phyloP scores from a whole-genome alignment of 2,329 filamentous ascomycete genomes.

The Orbilia brochopaga region DNA sequence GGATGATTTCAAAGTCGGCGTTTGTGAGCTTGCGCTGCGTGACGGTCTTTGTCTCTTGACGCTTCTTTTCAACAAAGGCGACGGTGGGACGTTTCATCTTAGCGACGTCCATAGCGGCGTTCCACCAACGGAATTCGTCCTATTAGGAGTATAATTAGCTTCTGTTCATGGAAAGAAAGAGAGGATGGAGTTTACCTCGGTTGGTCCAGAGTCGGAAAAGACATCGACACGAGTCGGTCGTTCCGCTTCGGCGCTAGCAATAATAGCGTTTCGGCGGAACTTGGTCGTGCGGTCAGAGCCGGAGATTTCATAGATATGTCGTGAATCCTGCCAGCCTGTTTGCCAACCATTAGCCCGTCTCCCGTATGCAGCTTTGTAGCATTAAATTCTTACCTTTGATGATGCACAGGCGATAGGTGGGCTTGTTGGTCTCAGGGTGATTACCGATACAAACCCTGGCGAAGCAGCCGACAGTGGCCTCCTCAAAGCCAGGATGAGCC shows the following conservation, averaged over 20 bases:
- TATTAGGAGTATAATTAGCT: conserved; percentile 58
- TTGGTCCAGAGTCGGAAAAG: conserved; percentile 83
- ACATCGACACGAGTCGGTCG: conserved; percentile 73
- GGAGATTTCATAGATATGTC: conserved; percentile 29
- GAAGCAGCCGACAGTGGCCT: conserved; percentile 76
- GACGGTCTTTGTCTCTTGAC: conserved; percentile 52
- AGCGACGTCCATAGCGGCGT: conserved; percentile 74
- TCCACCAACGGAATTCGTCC: conserved; percentile 81
- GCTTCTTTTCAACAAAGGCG: conserved; percentile 52
- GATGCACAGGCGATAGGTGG: conserved; percentile 83
- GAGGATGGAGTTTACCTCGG: conserved; percentile 67
- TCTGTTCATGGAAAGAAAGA: conserved; percentile 23
- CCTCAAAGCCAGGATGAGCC: conserved; percentile 88
- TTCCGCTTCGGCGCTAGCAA: conserved; percentile 32
- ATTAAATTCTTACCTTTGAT: conserved; percentile 72
- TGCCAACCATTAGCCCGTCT: too few species aligned
- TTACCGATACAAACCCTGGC: conserved; percentile 82
- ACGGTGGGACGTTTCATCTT: conserved; percentile 69
- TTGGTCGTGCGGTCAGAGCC: conserved; percentile 31
- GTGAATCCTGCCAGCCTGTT: conserved; percentile 34
- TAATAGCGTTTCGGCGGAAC: conserved; percentile 41
- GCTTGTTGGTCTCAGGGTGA: conserved; percentile 71
- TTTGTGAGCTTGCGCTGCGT: conserved; percentile 51
- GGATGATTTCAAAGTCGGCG: conserved; percentile 53
- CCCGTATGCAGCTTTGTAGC: not conserved